phyloP scores from a whole-genome alignment of 331 rosid species.

The Phaseolus coccineus region DNA sequence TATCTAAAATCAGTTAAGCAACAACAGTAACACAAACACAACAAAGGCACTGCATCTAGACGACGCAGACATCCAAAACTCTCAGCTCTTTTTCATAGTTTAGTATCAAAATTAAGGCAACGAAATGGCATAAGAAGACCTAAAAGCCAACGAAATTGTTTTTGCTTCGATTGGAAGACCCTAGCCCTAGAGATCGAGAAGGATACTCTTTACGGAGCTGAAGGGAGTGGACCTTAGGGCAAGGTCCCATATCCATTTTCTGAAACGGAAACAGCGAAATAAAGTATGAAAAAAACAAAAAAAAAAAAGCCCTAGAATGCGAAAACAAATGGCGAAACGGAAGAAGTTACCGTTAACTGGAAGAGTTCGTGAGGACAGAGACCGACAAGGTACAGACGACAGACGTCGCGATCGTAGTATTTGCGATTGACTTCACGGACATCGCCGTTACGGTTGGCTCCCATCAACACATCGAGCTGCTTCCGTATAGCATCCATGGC shows the following conservation, averaged over 20 bases:
- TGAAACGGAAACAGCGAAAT: constrained; percentile 47
- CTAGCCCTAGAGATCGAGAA: constrained; percentile 42
- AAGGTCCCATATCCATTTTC: constrained; percentile 99
- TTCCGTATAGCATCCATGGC: constrained; percentile 93
- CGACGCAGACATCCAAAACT: background rate
- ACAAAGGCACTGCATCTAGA: background rate
- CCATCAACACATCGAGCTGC: constrained; percentile 99
- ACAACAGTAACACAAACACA: background rate
- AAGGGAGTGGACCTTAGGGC: constrained; percentile 97
- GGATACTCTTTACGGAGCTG: constrained; percentile 99
- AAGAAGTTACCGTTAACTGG: constrained; percentile 74
- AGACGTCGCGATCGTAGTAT: constrained; percentile 95
- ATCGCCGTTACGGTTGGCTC: constrained; percentile 98
- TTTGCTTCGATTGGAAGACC: background rate
- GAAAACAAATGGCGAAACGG: background rate
- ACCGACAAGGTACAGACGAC: constrained; percentile 95
- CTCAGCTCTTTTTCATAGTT: background rate
- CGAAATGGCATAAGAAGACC: background rate
- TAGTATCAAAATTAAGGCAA: background rate
- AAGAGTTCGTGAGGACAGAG: constrained; percentile 99
- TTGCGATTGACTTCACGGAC: constrained; percentile 97
- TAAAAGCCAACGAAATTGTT: background rate
- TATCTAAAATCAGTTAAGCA: constrained; percentile 79
- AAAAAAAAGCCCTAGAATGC: background rate
- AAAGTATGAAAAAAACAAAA: background rate